Base-by-base conservation (phyloP, 23 red algal species). In the Cyanidioschyzon merolae region DNA sequence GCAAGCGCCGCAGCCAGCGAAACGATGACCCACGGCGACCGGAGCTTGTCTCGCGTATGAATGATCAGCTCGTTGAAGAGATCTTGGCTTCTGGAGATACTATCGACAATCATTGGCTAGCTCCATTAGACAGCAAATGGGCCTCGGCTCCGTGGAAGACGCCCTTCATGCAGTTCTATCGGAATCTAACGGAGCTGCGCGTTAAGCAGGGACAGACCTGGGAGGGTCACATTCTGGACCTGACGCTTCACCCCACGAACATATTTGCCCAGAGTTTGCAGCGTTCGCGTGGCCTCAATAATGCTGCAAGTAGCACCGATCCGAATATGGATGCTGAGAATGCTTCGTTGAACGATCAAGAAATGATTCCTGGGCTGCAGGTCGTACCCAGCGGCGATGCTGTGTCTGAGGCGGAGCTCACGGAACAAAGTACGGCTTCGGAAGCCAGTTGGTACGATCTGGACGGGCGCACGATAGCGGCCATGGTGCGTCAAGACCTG, bases 151-250 rank as follows among this genome's bases (percentile, higher is more conserved):
- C 45, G 12, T 54, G 45, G 45, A 54, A 54, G 21, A 21, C 45
- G 45, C 45, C 45, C 12, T 54, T 54, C 21, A 21, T 54, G 45
- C 45, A 54, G 45, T 54, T 54, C 45, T 54, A 54, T 54, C 45
- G 45, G 45, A 21, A 54, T 54, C 7, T 54, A 21, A 15, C 45
- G 45, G 45, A 54, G 21, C 21, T 54, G 21, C 45, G 21, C 21
- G 21, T 21, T 21, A 54, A 54, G 21, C 12, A 54, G 12, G 45
- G 45, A 15, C 45, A 15, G 45, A 54, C 45, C 63, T 71, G 63
- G 63, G 63, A 71, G 63, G 63, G 32, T 32, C 32, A 71, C 29
- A 35, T 71, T 25, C 29, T 71, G 63, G 63, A 71, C 29, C n/a
- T 35, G 16, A 27, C 32, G 12, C 63, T 71, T 7, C 30, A 71